Base-by-base conservation (phyloP, 2,329 filamentous ascomycete genomes). In the Xylaria digitata region DNA sequence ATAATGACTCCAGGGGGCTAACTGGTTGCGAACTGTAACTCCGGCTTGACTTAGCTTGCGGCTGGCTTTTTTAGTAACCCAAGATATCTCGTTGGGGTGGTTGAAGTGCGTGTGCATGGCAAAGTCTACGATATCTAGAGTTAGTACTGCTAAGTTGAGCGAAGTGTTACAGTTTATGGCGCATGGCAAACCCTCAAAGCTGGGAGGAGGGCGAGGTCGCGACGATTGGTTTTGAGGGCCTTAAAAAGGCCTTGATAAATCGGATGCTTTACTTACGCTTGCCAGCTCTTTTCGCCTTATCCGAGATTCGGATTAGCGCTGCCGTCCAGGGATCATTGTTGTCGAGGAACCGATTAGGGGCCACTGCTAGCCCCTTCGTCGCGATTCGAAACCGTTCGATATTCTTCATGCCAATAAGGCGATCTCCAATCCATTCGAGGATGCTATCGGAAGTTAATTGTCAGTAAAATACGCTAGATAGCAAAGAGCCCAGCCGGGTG, bases 61-160 rank as follows among this genome's bases (percentile, higher is more conserved):
- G 32, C 84, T 81, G 1, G 87, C 88, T 53, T 78, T 74, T 69
- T 81, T 76, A 0, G 85, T 87, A 30, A 89, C 79, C 87, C 87
- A 90, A 3, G 86, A 87, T 62, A 90, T 84, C 74, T 90, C 88
- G 43, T 82, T 82, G 0, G 87, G 84, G 68, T 89, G 86, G 71
- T 90, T 90, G 77, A 90, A 88, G 72, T 90, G 89, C 0, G 88
- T 90, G 73, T 90, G 88, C 61, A 89, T 78, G 3, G 87, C 87
- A 21, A 59, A 63, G 34, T 69, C 63, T 69, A 13, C 7, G 8
- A n/a, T n/a, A 26, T 9, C 6, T n/a, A 34, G 5, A 26, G 30
- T 67, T 8, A 60, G 61, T 23, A 7, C 17, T 55, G 15, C 17
- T 34, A 40, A 6, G 6, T 30, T 11, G 15, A 19, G 32, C 23